These are phyloP conservation scores for Lasiodiplodia gonubiensis DNA, from an alignment of 2,329 filamentous ascomycete species.

Conservation along the genomic window DNA sequence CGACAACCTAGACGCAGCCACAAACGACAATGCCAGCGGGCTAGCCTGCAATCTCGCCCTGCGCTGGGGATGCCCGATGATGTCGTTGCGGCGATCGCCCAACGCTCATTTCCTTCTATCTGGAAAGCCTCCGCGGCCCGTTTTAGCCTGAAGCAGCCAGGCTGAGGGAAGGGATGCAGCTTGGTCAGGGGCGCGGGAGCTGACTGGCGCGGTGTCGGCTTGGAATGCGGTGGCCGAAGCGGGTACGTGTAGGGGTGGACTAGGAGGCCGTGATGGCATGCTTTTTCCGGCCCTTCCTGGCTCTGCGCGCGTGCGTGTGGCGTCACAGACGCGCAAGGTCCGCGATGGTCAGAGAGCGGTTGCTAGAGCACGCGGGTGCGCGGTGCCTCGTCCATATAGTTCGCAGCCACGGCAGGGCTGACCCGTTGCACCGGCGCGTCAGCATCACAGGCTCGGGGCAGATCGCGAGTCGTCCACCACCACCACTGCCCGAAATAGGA, in stretches of 20 bases:
- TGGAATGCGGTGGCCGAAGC: conserved; percentile 15
- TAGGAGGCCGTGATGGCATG: conserved; percentile 3
- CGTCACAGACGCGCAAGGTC: conserved; percentile 6
- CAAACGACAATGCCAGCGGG: conserved; percentile 20
- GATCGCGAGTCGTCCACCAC: conserved; percentile 4
- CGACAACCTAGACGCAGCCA: conserved; percentile 25
- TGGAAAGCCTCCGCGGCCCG: conserved; percentile 16
- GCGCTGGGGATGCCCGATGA: conserved; percentile 1
- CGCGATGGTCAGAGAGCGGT: background rate
- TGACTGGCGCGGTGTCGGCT: conserved; percentile 16
- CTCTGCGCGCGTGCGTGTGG: background rate
- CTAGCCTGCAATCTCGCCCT: conserved; percentile 4
- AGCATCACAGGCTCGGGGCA: conserved; percentile 19
- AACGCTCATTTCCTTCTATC: conserved; percentile 19
- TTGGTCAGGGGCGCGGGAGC: conserved; percentile 22
- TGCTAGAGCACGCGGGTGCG: background rate
- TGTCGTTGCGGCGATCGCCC: conserved; percentile 10
- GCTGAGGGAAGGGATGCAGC: background rate
- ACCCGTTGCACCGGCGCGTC: conserved; percentile 17
- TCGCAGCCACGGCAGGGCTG: conserved; percentile 5
- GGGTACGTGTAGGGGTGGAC: conserved; percentile 20
- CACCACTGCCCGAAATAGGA: conserved; percentile 3
- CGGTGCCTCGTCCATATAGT: conserved; percentile 8
- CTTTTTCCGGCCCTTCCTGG: conserved; percentile 18
- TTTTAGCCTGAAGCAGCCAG: conserved; percentile 24